Base-by-base conservation (phyloP, 371 early-diverging fungal species). In the Parasitella parasitica region DNA sequence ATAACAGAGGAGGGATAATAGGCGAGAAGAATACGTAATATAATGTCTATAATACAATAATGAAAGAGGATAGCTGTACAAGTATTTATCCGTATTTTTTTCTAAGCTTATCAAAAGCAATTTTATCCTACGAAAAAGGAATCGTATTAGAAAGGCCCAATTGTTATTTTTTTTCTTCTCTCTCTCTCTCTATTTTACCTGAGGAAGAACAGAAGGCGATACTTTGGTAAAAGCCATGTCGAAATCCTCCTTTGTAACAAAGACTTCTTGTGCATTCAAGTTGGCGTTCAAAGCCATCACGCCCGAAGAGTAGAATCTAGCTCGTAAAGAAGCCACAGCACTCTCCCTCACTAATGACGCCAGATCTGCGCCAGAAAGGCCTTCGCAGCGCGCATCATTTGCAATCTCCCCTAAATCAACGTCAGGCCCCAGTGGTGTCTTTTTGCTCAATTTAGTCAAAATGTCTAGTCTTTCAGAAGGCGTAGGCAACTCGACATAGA, bases 401-500 rank as follows among this genome's bases (percentile, higher is more conserved):
- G 97, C 97, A 15, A 99, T 77, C 11, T 63, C 75, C n/a, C 69
- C 69, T 50, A 99, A 74, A n/a, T 85, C 73, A 0, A 98, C 88
- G 52, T 85, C 82, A 6, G 69, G 38, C 12, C 69, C 82, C 12
- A 98, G 71, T 7, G 98, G 98, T 0, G 95, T 95, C 58, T 88
- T 87, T 38, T 78, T 84, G 6, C 92, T 85, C 20, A 97, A 76
- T 9, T 97, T 93, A 11, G 78, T 83, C 48, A 99, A 71, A 49
- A 99, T 98, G 48, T 97, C 95, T 11, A 79, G 71, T n/a, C 99
- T 85, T 72, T 96, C 97, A 6, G 64, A 69, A 16, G 87, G 80
- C 4, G 87, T 85, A 5, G 99, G 99, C 39, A 98, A 73, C 66
- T 94, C 96, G 1, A 99, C 98, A 72, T 98, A 97, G 15, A 99